Base-by-base conservation (phyloP, 305 asterid species). In the Fraxinus albicans region DNA sequence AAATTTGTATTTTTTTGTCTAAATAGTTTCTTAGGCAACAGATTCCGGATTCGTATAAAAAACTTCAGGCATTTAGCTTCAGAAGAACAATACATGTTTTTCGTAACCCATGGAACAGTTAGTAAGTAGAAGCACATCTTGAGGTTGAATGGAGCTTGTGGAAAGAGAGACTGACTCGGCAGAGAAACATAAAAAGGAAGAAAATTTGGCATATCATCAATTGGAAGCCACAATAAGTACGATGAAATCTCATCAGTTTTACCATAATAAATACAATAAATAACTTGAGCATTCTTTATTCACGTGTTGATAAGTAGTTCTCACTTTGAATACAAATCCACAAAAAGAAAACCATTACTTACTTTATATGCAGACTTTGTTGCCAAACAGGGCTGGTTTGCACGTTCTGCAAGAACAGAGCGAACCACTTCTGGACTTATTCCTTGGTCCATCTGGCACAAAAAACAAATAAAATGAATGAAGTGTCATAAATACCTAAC, bases 361-460 rank as follows among this genome's bases (percentile, higher is more conserved):
- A 93, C 99, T 85, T 87, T 91, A 83, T 82, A 83, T 80, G 91
- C 98, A 31, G 99, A 92, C 86, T 90, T 96, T 76, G 94, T 80
- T 19, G 98, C 98, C 80, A 94, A 89, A 86, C 88, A 89, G 78
- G 98, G 98, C 89, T 77, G 86, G 86, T 95, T 92, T 80, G 90
- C 95, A 83, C 97, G 98, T 89, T 92, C 98, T 23, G 92, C 93
- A 77, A 96, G 94, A 83, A 96, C 91, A 81, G 98, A 89, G 60
- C 98, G 97, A 80, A 96, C 98, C 35, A 92, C 89, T 83, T 96
- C 99, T 42, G 99, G 97, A 89, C 88, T 88, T 82, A 91, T 84
- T 84, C 96, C 98, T 85, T 86, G 91, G 89, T 96, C 98, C 53
- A 94, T 84, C 99, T 96, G 94, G 75, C 89, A 84, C 8, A 35